Conservation (phyloP, 129 eudicot genomes). For the Glebionis coronaria region DNA sequence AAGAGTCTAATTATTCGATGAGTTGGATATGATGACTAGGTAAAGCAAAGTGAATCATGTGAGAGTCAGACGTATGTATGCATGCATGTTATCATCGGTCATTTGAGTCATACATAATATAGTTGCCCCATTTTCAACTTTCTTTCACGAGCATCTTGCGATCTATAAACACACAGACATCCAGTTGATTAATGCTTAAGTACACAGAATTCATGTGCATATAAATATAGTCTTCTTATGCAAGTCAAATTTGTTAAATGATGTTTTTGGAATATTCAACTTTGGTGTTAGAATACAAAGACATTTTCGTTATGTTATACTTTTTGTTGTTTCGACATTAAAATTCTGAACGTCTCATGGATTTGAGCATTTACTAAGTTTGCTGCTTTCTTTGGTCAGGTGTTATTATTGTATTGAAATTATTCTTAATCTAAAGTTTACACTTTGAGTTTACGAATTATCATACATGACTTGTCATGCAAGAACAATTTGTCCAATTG, state of each 20-base stretch:
- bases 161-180: neutral
- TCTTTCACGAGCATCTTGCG: constrained; percentile 30
- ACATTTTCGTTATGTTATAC: no score
- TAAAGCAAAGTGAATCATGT: constrained; percentile 34
- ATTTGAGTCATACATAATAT: constrained; percentile 8
- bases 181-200: constrained; percentile 17
- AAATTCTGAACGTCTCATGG: no score
- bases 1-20: constrained; percentile 7
- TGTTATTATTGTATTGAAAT: no score
- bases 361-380: no score
- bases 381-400: no score
- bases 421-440: neutral
- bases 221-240: neutral
- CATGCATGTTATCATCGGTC: neutral
- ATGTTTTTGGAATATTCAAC: neutral
- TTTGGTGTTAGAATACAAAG: no score
- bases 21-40: constrained; percentile 15
- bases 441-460: neutral
- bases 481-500: neutral
- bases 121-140: constrained; percentile 23
- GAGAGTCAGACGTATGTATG: constrained; percentile 1
- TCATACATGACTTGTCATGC: neutral
- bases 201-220: constrained; percentile 17
- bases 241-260: neutral
- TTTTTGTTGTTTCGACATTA: no score